phyloP scores from a whole-genome alignment of 176 grass and related monocot species.

The Saccharum spontaneum region DNA sequence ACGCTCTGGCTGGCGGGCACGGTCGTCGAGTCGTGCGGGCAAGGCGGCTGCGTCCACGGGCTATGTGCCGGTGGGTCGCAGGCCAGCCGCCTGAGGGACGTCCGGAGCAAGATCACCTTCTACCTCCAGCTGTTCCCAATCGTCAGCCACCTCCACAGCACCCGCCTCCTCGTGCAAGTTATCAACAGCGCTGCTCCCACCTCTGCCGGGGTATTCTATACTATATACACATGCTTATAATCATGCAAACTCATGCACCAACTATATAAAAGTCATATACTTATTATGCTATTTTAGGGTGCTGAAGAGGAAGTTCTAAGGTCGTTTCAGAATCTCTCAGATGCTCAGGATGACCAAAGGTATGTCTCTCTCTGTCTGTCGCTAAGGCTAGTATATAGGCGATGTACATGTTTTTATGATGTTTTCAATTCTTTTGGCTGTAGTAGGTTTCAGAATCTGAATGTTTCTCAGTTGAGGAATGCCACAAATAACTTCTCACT shows the following conservation, averaged over 20 bases:
- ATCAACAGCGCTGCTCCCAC: neutral
- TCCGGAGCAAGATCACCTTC: neutral
- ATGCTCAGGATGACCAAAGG: neutral
- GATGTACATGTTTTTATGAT: no score
- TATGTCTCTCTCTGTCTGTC: neutral
- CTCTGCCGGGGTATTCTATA: neutral
- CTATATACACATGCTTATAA: neutral
- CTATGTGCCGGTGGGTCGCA: slow-evolving; percentile 5
- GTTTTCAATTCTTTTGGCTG: no score
- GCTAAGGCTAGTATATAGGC: no score
- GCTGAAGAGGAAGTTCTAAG: neutral
- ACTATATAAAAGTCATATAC: no score
- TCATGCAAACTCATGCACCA: no score
- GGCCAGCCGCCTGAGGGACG: slow-evolving; percentile 1
- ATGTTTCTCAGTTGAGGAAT: neutral
- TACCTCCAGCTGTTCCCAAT: slow-evolving; percentile 48
- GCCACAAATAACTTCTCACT: neutral
- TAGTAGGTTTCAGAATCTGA: neutral
- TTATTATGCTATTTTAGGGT: neutral
- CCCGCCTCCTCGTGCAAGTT: slow-evolving; percentile 26
- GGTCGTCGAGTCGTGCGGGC: slow-evolving; percentile 38
- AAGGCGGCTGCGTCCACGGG: slow-evolving; percentile 20
- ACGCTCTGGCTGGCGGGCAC: slow-evolving; percentile 18
- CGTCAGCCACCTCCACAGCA: slow-evolving; percentile 42
- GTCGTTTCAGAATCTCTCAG: no score